Conservation (phyloP, 768 basidiomycete genomes). For the Ramaria rubella region DNA sequence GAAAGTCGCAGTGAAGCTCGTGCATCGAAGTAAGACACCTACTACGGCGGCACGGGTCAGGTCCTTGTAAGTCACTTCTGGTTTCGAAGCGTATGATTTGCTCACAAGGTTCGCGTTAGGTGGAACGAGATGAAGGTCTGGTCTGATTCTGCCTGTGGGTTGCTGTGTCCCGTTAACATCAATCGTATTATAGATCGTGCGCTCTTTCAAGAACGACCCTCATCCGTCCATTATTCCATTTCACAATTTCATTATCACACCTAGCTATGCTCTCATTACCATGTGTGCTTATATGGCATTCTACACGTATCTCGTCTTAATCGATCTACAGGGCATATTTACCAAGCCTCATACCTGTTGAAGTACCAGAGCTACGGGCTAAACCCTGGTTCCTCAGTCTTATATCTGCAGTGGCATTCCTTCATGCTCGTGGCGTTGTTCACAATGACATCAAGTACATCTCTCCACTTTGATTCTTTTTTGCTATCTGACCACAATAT, state of each 20-base stretch:
- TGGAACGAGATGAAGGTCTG: conserved; percentile 91
- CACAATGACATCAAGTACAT: conserved; percentile 93
- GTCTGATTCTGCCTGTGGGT: background rate
- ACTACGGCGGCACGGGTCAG: conserved; percentile 83
- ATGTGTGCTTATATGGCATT: conserved; percentile 50
- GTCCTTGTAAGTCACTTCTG: conserved; percentile 56
- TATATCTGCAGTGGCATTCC: conserved; percentile 74
- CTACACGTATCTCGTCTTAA: conserved; percentile 1
- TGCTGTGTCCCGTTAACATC: background rate
- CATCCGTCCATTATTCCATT: conserved; percentile 93
- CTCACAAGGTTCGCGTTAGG: conserved; percentile 32
- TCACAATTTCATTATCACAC: conserved; percentile 89
- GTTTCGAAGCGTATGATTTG: background rate
- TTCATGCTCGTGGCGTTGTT: conserved; percentile 77
- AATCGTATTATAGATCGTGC: conserved; percentile 47
- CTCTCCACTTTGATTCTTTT: background rate
- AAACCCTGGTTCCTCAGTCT: conserved; percentile 78
- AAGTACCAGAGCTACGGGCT: conserved; percentile 73
- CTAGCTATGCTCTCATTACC: conserved; percentile 85
- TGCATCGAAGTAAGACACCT: conserved; percentile 74
- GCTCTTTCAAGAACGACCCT: conserved; percentile 72
- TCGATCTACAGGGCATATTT: conserved; percentile 64
- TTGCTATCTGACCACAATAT: background rate
- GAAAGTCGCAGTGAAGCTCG: conserved; percentile 87
- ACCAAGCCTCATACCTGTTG: conserved; percentile 81